Base-by-base conservation (phyloP, 345 rosid species). In the Bruguiera gymnorhiza region DNA sequence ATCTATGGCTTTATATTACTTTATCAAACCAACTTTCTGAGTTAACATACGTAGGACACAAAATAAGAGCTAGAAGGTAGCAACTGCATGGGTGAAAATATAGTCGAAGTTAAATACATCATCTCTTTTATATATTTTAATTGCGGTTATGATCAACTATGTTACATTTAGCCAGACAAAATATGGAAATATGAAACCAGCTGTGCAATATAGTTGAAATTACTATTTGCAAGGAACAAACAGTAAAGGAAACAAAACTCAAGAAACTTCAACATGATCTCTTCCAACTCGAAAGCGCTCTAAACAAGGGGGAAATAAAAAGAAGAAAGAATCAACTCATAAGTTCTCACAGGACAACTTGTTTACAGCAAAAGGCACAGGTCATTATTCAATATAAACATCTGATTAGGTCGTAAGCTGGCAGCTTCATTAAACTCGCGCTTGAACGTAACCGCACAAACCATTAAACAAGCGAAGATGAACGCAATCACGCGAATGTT, bases 1-100 rank as follows among this genome's bases (percentile, higher is more conserved):
- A 69, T 51, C 6, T 39, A 46, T 59, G 8, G 64, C 62, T 64
- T 73, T 31, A 61, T 55, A 23, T 26, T 55, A 67, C 43, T 29
- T 62, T 30, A 20, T 6, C 34, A 8, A 50, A n/a, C 50, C 23
- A 52, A 65, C 27, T n/a, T 34, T 55, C 59, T 23, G 13, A 55
- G 23, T 55, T 55, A 23, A 55, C 13, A 55, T 13, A 55, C 0
- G 48, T 39, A 39, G 48, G 2, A 39, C 48, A 39, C 48, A 39
- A 11, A 9, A 39, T 39, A 11, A 11, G 11, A 39, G 16, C 10
- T 55, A 13, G 29, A 55, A 55, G 59, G 15, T 5, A 55, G 16
- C 29, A 23, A 55, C 27, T 13, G 27, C 2, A 1, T 2, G 23
- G 59, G 48, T 37, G 48, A 39, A 11, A 39, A 39, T 39, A 39